Evolutionary conservation across 169 alveolate genomes (phyloP).

Genomic region (Plasmodium sp.): DNA sequence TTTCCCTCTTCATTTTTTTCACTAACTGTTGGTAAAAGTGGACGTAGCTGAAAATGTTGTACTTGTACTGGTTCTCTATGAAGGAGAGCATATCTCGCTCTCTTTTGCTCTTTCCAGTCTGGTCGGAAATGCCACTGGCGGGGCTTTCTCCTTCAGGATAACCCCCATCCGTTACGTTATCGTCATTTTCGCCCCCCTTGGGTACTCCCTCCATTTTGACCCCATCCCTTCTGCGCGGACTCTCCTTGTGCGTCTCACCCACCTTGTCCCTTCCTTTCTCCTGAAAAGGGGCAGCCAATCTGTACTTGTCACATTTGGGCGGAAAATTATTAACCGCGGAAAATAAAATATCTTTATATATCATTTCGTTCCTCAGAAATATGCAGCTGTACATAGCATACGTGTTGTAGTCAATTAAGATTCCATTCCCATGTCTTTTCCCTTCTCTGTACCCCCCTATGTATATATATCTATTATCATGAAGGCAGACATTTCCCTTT

Average conservation of each 20-base stretch:
- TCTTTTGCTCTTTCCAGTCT: neutral
- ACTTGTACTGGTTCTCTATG: constrained; percentile 22
- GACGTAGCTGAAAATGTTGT: constrained; percentile 11
- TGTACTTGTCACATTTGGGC: neutral
- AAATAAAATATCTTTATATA: constrained; percentile 61
- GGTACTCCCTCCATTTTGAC: neutral
- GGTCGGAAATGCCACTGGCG: neutral
- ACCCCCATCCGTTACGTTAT: neutral
- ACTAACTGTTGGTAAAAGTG: constrained; percentile 28
- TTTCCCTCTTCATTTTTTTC: constrained; percentile 23
- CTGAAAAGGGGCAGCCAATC: neutral
- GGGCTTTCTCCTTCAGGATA: neutral
- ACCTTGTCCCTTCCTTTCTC: neutral
- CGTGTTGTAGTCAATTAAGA: constrained; percentile 77
- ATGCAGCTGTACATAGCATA: constrained; percentile 75
- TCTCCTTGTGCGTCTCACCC: neutral
- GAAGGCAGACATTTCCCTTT: constrained; percentile 57
- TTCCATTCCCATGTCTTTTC: constrained; percentile 78
- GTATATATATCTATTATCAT: constrained; percentile 67
- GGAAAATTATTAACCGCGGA: constrained; percentile 4
- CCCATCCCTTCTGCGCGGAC: neutral
- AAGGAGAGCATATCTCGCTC: neutral
- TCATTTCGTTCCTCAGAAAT: constrained; percentile 49
- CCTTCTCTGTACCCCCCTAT: constrained; percentile 76
- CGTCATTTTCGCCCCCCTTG: neutral